phyloP scores from a whole-genome alignment of 176 grass and related monocot genomes.

The Carex littledalei region DNA sequence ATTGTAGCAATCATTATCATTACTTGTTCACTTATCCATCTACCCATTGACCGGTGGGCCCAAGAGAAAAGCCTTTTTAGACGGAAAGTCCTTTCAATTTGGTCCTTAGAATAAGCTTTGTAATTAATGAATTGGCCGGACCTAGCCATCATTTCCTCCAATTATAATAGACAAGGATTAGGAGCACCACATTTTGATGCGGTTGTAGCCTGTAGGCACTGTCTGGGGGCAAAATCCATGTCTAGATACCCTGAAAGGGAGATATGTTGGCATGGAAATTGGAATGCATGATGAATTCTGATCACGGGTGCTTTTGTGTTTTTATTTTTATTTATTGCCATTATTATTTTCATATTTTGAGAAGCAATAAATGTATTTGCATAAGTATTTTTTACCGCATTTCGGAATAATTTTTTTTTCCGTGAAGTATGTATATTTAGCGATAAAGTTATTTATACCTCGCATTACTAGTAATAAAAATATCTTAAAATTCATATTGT shows the following conservation, averaged over 20 bases:
- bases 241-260: background rate
- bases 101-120: background rate
- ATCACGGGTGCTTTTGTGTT: too few species aligned
- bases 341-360: too few species aligned
- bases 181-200: background rate
- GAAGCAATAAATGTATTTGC: too few species aligned
- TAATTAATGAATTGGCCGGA: background rate
- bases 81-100: constrained; percentile 1
- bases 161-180: background rate
- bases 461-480: too few species aligned
- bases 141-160: background rate
- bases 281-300: background rate
- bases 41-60: constrained; percentile 21
- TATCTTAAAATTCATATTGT: too few species aligned
- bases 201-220: background rate
- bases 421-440: too few species aligned
- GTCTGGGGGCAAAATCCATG: background rate
- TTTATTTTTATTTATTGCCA: too few species aligned
- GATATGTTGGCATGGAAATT: background rate
- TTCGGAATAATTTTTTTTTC: too few species aligned
- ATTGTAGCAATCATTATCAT: constrained; percentile 26
- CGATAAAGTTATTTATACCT: too few species aligned
- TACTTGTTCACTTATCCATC: background rate
- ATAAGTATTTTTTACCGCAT: too few species aligned
- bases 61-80: background rate